Evolutionary conservation across 2,329 filamentous ascomycete genomes (phyloP), one percentile per base, ranked within the genome.

Genomic region (Epichloe aotearoae): DNA sequence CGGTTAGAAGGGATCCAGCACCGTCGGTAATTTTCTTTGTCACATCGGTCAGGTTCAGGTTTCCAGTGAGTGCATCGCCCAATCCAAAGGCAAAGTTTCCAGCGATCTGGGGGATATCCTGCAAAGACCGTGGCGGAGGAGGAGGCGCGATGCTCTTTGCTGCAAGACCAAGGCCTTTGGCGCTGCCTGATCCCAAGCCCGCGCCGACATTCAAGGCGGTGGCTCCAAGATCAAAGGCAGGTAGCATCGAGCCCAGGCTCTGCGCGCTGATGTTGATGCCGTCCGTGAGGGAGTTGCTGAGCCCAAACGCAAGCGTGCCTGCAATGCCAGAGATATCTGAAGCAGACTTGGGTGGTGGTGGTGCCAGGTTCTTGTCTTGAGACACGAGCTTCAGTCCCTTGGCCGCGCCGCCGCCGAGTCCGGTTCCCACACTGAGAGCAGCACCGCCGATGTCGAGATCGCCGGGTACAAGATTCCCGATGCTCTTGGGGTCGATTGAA

Each of bases 11-110:
- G 19, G 23, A 19, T 33, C 44, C 36, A 23, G 17, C 30, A n/a
- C 26, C 23, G 49, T 38, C 3, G 39, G 20, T 6, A 33, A 43
- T 23, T 23, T 43, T 49, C 15, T 43, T 33, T 3, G 48, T 41
- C 15, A 61, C 30, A 3, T 44, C 41, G 2, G 48, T 53, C 11
- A 54, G 52, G 51, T 61, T 54, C 19, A 61, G 19, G 33, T 54
- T 55, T 30, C 50, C 53, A 1, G 57, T 47, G 5, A 62, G 41
- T 5, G 59, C 52, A 10, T 59, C 54, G 2, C 52, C 56, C 11
- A 61, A 40, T 0, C 60, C 59, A 42, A 59, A 61, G 6, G 54
- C 56, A 38, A 61, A 59, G 26, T 26, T 52, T 20, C 53, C 54
- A 2, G 56, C 59, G 15, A 58, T 43, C 23, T 54, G 44, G 5